Conservation (phyloP, 306 rosid species). For the Fagus crenata region DNA sequence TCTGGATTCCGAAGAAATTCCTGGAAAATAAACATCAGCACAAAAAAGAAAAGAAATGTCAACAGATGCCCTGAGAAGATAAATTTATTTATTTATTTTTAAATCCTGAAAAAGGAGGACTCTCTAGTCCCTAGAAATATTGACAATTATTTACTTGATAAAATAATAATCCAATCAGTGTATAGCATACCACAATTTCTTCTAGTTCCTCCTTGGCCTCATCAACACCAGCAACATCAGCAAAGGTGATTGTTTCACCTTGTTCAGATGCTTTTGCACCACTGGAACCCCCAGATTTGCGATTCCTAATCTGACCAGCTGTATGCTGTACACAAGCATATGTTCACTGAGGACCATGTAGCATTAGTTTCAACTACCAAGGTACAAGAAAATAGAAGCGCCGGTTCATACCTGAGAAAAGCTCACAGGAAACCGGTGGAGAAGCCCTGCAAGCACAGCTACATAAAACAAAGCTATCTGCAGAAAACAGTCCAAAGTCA, state of each 20-base stretch:
- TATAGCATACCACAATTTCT: constrained; percentile 93
- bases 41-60: constrained; percentile 5
- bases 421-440: constrained; percentile 79
- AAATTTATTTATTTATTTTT: too few relatives aligned
- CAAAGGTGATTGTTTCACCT: constrained; percentile 82
- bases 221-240: constrained; percentile 97
- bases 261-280: constrained; percentile 77
- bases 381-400: constrained; percentile 18
- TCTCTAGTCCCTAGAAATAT: constrained; percentile 31
- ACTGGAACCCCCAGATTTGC: constrained; percentile 74
- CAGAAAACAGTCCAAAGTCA: constrained; percentile 37
- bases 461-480: constrained; percentile 92
- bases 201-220: constrained; percentile 99
- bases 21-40: constrained; percentile 54
- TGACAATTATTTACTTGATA: neutral
- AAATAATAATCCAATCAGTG: constrained; percentile 27
- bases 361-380: constrained; percentile 19
- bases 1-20: constrained; percentile 99
- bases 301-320: constrained; percentile 87
- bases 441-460: constrained; percentile 86
- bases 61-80: constrained; percentile 17
- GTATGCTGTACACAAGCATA: constrained; percentile 63
- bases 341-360: constrained; percentile 34
- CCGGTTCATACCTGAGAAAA: constrained; percentile 69
- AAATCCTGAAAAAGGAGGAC: neutral